Base-by-base conservation (phyloP, 306 rosid species). In the Malus sieversii region DNA sequence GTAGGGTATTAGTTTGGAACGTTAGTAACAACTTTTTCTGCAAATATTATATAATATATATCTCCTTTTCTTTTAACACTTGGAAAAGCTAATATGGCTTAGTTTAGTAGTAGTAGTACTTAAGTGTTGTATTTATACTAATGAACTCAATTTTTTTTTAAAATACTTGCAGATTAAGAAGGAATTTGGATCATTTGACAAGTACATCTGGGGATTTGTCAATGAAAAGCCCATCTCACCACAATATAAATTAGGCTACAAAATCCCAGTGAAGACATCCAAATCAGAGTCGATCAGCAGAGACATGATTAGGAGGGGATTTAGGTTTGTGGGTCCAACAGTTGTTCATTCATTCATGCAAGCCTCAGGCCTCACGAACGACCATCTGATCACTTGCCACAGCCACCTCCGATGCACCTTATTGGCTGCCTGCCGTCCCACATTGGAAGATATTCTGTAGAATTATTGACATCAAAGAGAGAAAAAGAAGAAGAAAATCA, bases 201-300 rank as follows among this genome's bases (percentile, higher is more conserved):
- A 89, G 72, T 96, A 96, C 81, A 82, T 96, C 0, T 96, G 97
- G 98, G 99, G 98, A 0, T 92, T 96, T 86, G 90, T 96, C 62
- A 96, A 89, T 85, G 84, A 90, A 42, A 90, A 89, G 77, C 92
- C 96, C 1, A 89, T 96, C 81, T 90, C 88, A 19, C 90, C 96
- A 19, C 96, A 92, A 40, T 89, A 92, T 92, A 96, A 90, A 67
- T 86, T 89, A 76, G 97, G 96, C 38, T 89, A 96, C 83, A 96
- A 86, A 82, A 88, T 92, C 18, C 99, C 98, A 75, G 98, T 88
- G 78, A 96, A 92, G 90, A 96, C 98, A 13, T 96, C 99, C 77
- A 96, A 95, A 86, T 95, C 99, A 51, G 99, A 95, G 71, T 87
- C 82, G 86, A 92, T 95, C 67, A 95, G 99, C 90, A 95, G 90